Evolutionary conservation across 129 eudicot species (phyloP).

Genomic region (Glebionis coronaria): DNA sequence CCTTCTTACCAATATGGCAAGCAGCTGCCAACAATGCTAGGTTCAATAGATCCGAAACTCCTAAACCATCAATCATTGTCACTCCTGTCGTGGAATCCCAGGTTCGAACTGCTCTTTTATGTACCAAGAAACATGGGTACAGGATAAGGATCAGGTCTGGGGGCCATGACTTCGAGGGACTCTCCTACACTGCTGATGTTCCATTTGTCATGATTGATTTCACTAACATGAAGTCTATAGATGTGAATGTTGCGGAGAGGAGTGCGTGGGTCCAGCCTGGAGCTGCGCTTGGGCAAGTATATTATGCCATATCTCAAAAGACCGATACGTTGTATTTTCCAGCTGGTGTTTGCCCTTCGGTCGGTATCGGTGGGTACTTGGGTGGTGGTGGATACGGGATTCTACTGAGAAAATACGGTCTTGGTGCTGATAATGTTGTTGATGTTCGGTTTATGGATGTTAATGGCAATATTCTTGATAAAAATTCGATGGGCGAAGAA

Average conservation of each 20-base stretch:
- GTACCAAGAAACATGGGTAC: too few species aligned
- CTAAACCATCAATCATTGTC: conserved; percentile 2
- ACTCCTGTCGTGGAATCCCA: neutral
- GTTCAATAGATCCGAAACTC: too few species aligned
- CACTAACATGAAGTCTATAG: neutral
- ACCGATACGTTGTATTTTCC: conserved; percentile 3
- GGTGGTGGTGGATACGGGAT: neutral
- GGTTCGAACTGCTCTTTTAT: too few species aligned
- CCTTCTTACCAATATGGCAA: too few species aligned
- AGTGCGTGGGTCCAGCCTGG: too few species aligned
- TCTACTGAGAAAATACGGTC: neutral
- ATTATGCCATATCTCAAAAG: too few species aligned
- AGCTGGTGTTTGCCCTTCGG: neutral
- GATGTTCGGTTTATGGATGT: conserved; percentile 1
- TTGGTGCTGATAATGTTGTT: neutral
- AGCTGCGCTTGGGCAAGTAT: too few species aligned
- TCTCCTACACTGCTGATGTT: too few species aligned
- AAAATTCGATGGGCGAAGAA: neutral
- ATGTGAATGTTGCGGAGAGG: neutral
- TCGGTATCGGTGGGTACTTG: neutral
- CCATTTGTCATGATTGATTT: too few species aligned
- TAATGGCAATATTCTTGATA: neutral
- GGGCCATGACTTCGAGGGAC: too few species aligned
- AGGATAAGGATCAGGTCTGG: too few species aligned
- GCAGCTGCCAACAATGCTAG: too few species aligned